phyloP scores from a whole-genome alignment of 148 eudicot genomes.

The Linanthus parryae region DNA sequence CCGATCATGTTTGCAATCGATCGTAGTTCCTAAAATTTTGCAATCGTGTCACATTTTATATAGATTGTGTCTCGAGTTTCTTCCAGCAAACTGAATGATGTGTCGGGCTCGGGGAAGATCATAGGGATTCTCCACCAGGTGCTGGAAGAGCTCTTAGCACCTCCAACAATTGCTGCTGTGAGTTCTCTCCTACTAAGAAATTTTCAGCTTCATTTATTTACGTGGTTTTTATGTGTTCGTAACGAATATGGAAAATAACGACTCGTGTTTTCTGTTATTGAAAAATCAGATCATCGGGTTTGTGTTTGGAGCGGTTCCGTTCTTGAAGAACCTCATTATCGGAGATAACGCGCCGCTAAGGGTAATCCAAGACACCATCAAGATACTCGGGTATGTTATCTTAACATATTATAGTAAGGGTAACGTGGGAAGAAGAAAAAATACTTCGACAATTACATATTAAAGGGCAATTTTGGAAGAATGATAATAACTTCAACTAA shows the following conservation, averaged over 20 bases:
- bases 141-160: slow-evolving; percentile 57
- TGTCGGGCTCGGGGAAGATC: slow-evolving; percentile 23
- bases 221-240: not conserved
- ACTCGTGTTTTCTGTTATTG: not conserved
- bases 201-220: not conserved
- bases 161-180: slow-evolving; percentile 86
- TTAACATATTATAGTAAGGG: too few relatives aligned
- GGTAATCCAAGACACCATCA: slow-evolving; percentile 65
- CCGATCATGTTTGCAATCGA: too few relatives aligned
- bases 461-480: too few relatives aligned
- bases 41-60: not conserved
- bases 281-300: slow-evolving; percentile 55
- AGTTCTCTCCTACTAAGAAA: slow-evolving; percentile 31
- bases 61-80: slow-evolving; percentile 14
- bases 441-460: too few relatives aligned
- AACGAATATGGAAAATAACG: not conserved
- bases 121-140: slow-evolving; percentile 33
- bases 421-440: too few relatives aligned
- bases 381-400: slow-evolving; percentile 66
- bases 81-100: slow-evolving; percentile 7
- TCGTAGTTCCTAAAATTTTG: slow-evolving; percentile 4
- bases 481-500: too few relatives aligned
- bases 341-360: slow-evolving; percentile 73
- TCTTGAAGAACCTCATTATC: slow-evolving; percentile 57
- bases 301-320: slow-evolving; percentile 50